phyloP scores from a whole-genome alignment of 352 stramenopile genomes.

The Phytopythium ostracodes region DNA sequence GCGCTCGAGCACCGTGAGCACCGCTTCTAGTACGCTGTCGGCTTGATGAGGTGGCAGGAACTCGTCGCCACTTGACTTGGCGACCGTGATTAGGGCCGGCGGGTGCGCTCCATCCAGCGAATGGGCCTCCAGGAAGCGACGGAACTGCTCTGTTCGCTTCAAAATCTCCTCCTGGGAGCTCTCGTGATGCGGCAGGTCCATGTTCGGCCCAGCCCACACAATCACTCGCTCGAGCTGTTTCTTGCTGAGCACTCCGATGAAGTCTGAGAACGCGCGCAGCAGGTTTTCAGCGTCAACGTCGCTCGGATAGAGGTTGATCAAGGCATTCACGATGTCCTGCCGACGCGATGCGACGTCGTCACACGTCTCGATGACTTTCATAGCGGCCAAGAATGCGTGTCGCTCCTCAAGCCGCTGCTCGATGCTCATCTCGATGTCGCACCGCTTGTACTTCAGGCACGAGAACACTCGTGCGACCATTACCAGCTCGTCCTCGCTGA shows the following conservation, averaged over 20 bases:
- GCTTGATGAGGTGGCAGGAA: constrained; percentile 69
- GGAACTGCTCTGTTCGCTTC: constrained; percentile 29
- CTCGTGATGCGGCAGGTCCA: constrained; percentile 68
- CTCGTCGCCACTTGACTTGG: constrained; percentile 70
- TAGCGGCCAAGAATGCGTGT: constrained; percentile 24
- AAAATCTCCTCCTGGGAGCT: constrained; percentile 52
- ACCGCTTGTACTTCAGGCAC: constrained; percentile 29
- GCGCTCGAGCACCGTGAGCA: constrained; percentile 45
- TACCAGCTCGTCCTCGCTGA: constrained; percentile 14
- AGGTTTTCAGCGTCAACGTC: constrained; percentile 11
- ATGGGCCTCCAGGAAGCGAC: constrained; percentile 25
- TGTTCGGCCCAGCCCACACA: constrained; percentile 35
- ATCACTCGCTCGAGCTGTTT: constrained; percentile 1
- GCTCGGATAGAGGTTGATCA: constrained; percentile 28
- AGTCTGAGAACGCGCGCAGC: constrained; percentile 16
- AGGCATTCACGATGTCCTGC: constrained; percentile 9
- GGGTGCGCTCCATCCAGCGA: constrained; percentile 14
- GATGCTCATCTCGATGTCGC: constrained; percentile 16
- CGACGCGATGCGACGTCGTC: constrained; percentile 6
- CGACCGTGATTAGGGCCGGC: constrained; percentile 79
- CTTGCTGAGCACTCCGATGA: neutral
- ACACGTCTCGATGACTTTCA: constrained; percentile 27
- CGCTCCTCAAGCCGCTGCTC: constrained; percentile 22
- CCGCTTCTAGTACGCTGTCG: constrained; percentile 32
- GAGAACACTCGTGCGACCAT: constrained; percentile 41